Conservation (phyloP, 2,329 filamentous ascomycete species). For the Penicillium glabrum region DNA sequence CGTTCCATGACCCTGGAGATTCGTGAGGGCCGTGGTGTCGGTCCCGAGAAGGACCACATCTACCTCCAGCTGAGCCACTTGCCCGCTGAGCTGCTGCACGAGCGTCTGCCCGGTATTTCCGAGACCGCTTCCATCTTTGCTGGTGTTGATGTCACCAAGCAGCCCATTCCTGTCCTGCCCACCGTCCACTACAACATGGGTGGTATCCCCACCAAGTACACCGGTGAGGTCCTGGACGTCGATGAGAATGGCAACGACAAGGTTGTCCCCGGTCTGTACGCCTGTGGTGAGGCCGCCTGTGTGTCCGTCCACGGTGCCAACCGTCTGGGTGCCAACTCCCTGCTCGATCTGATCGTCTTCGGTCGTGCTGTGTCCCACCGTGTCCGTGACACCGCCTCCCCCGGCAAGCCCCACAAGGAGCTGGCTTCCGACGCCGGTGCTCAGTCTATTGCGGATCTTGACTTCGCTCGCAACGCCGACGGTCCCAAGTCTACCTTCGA, state of each 20-base stretch:
- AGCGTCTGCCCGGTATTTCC: slow-evolving; percentile 96
- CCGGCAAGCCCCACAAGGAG: slow-evolving; percentile 76
- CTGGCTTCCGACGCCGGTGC: slow-evolving; percentile 83
- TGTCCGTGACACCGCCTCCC: slow-evolving; percentile 89
- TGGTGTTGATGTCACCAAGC: slow-evolving; percentile 94
- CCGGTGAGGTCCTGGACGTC: slow-evolving; percentile 88
- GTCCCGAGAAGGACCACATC: slow-evolving; percentile 96
- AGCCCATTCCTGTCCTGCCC: slow-evolving; percentile 93
- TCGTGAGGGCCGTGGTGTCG: slow-evolving; percentile 93
- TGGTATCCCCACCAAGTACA: slow-evolving; percentile 97
- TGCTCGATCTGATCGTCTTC: slow-evolving; percentile 96
- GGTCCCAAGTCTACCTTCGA: slow-evolving; percentile 87
- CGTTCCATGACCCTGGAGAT: slow-evolving; percentile 99
- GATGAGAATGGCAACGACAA: slow-evolving; percentile 85
- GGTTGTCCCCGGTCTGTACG: slow-evolving; percentile 91
- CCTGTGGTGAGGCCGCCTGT: slow-evolving; percentile 94
- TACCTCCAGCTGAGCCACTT: slow-evolving; percentile 97
- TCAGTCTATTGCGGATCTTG: slow-evolving; percentile 80
- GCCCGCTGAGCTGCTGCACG: slow-evolving; percentile 85
- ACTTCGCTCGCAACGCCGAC: slow-evolving; percentile 78
- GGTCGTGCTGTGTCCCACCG: slow-evolving; percentile 96
- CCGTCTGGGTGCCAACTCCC: slow-evolving; percentile 95
- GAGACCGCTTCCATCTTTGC: slow-evolving; percentile 97
- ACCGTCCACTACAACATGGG: slow-evolving; percentile 99
- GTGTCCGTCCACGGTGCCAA: slow-evolving; percentile 98